phyloP scores from a whole-genome alignment of 176 grass and related monocot genomes.

The Pharus latifolius region DNA sequence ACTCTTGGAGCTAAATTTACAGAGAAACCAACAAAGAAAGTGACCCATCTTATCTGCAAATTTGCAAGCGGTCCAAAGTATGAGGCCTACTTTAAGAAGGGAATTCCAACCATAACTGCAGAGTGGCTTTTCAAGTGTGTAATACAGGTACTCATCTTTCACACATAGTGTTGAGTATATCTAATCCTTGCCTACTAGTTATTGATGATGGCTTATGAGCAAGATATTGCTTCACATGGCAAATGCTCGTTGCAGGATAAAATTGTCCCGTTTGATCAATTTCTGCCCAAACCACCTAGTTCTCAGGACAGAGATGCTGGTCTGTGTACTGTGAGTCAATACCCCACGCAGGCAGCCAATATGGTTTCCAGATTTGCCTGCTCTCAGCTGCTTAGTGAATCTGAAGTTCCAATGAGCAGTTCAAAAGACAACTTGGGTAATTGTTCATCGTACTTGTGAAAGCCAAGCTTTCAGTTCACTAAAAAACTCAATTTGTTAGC shows the following conservation, averaged over 20 bases:
- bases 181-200: neutral
- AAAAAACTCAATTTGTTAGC: slow-evolving; percentile 3
- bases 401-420: slow-evolving; percentile 23
- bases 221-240: neutral
- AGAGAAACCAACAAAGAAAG: slow-evolving; percentile 42
- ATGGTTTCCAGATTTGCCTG: slow-evolving; percentile 24
- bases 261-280: slow-evolving; percentile 54
- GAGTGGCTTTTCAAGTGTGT: slow-evolving; percentile 93
- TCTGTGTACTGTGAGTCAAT: slow-evolving; percentile 53
- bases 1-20: slow-evolving; percentile 69
- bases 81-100: slow-evolving; percentile 43
- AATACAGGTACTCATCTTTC: slow-evolving; percentile 40
- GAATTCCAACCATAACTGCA: slow-evolving; percentile 44
- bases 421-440: slow-evolving; percentile 49
- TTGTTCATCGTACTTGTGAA: neutral
- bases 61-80: slow-evolving; percentile 64
- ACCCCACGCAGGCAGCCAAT: slow-evolving; percentile 48
- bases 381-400: slow-evolving; percentile 25
- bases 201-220: neutral
- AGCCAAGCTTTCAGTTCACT: neutral
- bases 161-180: slow-evolving; percentile 15
- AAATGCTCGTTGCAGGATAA: slow-evolving; percentile 42
- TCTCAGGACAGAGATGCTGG: slow-evolving; percentile 57
- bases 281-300: slow-evolving; percentile 45
- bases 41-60: slow-evolving; percentile 86